Evolutionary conservation across 164 flowering plant genomes (phyloP).

Genomic region (Liriodendron chinense): DNA sequence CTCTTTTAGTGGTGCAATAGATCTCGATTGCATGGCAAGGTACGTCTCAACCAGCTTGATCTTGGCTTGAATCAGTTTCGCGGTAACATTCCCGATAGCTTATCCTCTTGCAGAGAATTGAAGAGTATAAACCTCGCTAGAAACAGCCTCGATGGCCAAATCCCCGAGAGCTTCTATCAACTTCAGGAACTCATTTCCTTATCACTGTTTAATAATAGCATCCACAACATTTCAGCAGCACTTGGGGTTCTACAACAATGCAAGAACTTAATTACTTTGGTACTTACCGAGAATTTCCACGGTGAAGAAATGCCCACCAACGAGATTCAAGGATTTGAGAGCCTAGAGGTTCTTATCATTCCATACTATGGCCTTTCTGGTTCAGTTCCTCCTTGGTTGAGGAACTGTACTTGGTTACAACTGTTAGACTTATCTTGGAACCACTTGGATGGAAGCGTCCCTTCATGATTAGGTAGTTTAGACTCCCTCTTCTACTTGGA

Average conservation of each 20-base stretch:
- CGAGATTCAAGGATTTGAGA: conserved; percentile 31
- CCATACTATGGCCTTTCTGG: conserved; percentile 37
- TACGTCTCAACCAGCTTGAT: conserved; percentile 42
- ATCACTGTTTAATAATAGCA: conserved; percentile 51
- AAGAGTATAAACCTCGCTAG: conserved; percentile 51
- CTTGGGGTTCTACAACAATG: conserved; percentile 51
- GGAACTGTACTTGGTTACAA: conserved; percentile 29
- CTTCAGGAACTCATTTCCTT: conserved; percentile 42
- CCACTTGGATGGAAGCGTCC: conserved; percentile 42
- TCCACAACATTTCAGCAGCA: conserved; percentile 42
- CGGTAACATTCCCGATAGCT: conserved; percentile 44
- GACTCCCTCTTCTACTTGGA: conserved; percentile 17
- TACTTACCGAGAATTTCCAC: conserved; percentile 51
- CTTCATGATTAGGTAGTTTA: conserved; percentile 33
- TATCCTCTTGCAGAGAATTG: conserved; percentile 41
- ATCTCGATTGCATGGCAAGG: conserved; percentile 50
- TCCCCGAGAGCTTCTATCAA: conserved; percentile 54
- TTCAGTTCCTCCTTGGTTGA: conserved; percentile 14
- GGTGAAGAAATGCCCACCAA: conserved; percentile 47
- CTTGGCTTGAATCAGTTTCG: conserved; percentile 45
- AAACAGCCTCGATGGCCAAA: conserved; percentile 39
- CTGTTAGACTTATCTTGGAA: conserved; percentile 71
- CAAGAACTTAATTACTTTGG: conserved; percentile 44
- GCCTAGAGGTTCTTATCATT: conserved; percentile 44
- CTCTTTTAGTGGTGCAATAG: conserved; percentile 39